These are phyloP conservation scores for Trifolium dubium DNA, from an alignment of 306 rosid genomes.

Conservation along the genomic window DNA sequence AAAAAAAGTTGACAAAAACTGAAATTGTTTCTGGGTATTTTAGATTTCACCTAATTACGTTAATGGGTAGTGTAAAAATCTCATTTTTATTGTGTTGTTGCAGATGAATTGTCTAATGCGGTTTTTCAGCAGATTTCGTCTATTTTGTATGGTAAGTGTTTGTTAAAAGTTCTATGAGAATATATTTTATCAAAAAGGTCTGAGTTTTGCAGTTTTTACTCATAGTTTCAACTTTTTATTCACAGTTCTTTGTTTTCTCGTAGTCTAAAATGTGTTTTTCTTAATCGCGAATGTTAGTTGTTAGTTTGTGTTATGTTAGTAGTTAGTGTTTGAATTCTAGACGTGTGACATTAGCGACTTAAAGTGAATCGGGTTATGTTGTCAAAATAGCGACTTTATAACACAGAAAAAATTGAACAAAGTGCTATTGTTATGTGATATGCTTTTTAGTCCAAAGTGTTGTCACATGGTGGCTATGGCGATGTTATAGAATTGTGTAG, in stretches of 20 bases:
- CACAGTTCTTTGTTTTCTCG: not conserved
- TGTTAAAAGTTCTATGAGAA: conserved; percentile 41
- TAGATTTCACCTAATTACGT: not conserved
- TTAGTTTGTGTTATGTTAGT: conserved; percentile 1
- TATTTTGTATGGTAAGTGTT: conserved; percentile 59
- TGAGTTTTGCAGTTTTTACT: conserved; percentile 11
- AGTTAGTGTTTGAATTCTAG: not conserved
- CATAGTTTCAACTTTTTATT: conserved; percentile 1
- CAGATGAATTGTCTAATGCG: conserved; percentile 50
- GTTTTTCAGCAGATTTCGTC: conserved; percentile 49
- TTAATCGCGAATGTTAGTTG: not conserved
- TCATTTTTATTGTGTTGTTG: conserved; percentile 48
- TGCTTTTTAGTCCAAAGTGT: not conserved
- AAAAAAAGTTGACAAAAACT: not conserved
- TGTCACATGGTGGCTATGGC: not conserved
- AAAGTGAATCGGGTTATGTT: not conserved
- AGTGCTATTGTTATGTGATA: not conserved
- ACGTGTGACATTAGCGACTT: not conserved
- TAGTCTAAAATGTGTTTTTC: not conserved
- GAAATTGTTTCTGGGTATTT: conserved; percentile 30
- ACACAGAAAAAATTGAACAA: not conserved
- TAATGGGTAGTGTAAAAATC: not conserved
- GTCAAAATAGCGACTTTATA: not conserved
- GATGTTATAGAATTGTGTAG: not conserved
- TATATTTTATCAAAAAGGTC: not conserved